These are phyloP conservation scores for Elaphomyces granulatus DNA, from an alignment of 495 filamentous ascomycete species.

Conservation along the genomic window DNA sequence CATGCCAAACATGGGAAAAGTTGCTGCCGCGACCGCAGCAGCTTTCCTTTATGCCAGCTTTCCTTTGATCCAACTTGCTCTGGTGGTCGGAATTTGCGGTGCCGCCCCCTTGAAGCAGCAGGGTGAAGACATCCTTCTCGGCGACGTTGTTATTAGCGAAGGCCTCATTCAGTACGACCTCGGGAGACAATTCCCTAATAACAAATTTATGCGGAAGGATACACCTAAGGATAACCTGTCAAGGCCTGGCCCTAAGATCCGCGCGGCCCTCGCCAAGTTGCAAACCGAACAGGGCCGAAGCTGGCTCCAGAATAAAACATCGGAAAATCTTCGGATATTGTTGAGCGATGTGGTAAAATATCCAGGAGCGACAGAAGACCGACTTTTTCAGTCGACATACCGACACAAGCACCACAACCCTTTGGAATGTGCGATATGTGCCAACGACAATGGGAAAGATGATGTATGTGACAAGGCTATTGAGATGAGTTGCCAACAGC, in stretches of 20 bases:
- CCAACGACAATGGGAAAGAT: too few relatives aligned
- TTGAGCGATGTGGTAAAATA: too few relatives aligned
- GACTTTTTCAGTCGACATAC: conserved; percentile 10
- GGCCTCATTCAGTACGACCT: conserved; percentile 22
- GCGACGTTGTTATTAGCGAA: conserved; percentile 31
- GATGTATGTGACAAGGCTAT: too few relatives aligned
- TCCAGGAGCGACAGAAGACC: conserved; percentile 9
- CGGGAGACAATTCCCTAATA: conserved; percentile 14
- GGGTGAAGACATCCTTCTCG: conserved; percentile 16
- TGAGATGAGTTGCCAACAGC: too few relatives aligned
- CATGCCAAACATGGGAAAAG: conserved; percentile 13
- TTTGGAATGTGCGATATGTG: not conserved
- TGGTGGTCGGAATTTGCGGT: conserved; percentile 20
- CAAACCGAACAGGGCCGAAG: too few relatives aligned
- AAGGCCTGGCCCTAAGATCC: conserved; percentile 13
- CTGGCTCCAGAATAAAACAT: too few relatives aligned
- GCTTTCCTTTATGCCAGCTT: conserved; percentile 10
- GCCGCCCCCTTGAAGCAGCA: too few relatives aligned
- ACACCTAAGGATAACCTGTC: conserved; percentile 13
- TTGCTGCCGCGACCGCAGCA: conserved; percentile 8
- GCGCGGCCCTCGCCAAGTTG: conserved; percentile 7
- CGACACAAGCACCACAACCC: conserved; percentile 12
- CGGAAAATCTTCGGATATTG: too few relatives aligned
- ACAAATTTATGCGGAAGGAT: conserved; percentile 12
- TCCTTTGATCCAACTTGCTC: conserved; percentile 8